Base-by-base conservation (phyloP, 2,329 filamentous ascomycete genomes). In the Fusarium penzigii region DNA sequence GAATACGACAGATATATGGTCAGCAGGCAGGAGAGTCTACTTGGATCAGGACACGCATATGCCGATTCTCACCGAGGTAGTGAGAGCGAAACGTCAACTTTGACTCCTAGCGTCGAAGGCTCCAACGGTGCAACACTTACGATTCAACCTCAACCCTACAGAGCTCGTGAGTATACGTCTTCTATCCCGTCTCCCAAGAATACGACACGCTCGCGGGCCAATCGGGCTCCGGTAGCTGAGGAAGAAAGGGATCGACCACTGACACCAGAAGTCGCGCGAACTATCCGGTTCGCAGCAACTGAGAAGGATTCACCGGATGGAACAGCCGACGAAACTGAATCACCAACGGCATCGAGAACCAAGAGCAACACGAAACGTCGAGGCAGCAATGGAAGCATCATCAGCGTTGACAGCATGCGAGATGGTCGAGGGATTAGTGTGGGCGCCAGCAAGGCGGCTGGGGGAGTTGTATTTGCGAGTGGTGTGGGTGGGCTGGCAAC, bases 1-100 rank as follows among this genome's bases (percentile, higher is more conserved):
- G 82, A 87, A 64, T 87, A 83, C 59, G 82, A 80, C 48, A 76
- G 76, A 39, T 87, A 86, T 62, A 74, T 74, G 45, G 68, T 74
- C 29, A 80, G 78, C 29, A 73, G 81, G n/a, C 73, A 76, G 43
- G 74, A 75, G 54, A 82, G 78, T 60, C 64, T 83, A 11, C 68
- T 81, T 8, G 75, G 72, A 4, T 72, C 71, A 3, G 68, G 63
- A 12, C 64, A 62, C 42, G 53, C 59, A 12, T 61, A 65, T 14
- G 49, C 54, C n/a, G 58, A 63, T 34, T 51, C 58, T 8, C 63
- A 65, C 42, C 64, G 64, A 14, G 66, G 65, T 5, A 72, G 70
- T 42, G 72, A 73, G 50, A 74, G 72, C 53, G 72, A 73, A 38
- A 62, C 66, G 6, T 73, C 72, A 6, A 67, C 68, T 10, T 56